Conservation (phyloP, 176 grass and related monocot genomes). For the Lolium rigidum region DNA sequence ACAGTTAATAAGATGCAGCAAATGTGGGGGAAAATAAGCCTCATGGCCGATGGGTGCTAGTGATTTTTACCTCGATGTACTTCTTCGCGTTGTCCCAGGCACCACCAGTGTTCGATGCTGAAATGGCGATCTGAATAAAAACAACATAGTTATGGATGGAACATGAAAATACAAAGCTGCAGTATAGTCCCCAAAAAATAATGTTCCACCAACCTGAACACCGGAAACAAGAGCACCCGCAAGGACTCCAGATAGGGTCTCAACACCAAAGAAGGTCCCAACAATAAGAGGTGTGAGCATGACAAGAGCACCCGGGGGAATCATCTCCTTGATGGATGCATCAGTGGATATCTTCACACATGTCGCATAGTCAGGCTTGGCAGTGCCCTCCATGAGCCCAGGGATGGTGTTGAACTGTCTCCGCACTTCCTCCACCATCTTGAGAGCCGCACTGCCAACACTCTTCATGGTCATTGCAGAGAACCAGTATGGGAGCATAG, state of each 20-base stretch:
- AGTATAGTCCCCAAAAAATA: neutral
- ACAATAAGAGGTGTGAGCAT: constrained; percentile 93
- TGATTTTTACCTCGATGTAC: constrained; percentile 81
- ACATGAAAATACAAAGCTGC: neutral
- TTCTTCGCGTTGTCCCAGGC: constrained; percentile 97
- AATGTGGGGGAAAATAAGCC: neutral
- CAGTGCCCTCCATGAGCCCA: constrained; percentile 84
- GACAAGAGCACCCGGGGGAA: constrained; percentile 87
- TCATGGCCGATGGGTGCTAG: neutral
- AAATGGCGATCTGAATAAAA: constrained; percentile 80
- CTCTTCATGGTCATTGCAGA: constrained; percentile 99
- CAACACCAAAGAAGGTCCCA: constrained; percentile 80
- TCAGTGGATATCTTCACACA: constrained; percentile 98
- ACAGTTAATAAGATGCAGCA: neutral
- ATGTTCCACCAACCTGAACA: constrained; percentile 70
- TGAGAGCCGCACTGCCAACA: constrained; percentile 84
- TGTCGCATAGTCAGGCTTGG: constrained; percentile 85
- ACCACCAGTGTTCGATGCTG: constrained; percentile 94
- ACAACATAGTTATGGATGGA: constrained; percentile 2
- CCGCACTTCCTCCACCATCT: constrained; percentile 97
- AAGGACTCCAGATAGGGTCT: constrained; percentile 90
- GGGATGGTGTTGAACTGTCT: constrained; percentile 89
- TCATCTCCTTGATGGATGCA: constrained; percentile 96
- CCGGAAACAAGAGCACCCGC: constrained; percentile 93
- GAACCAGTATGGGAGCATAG: constrained; percentile 97